A percentile compares a stretch with the other conserved stretches of the same genome.
phyloP scores from a whole-genome alignment of 306 rosid genomes.

The Vicia faba region DNA sequence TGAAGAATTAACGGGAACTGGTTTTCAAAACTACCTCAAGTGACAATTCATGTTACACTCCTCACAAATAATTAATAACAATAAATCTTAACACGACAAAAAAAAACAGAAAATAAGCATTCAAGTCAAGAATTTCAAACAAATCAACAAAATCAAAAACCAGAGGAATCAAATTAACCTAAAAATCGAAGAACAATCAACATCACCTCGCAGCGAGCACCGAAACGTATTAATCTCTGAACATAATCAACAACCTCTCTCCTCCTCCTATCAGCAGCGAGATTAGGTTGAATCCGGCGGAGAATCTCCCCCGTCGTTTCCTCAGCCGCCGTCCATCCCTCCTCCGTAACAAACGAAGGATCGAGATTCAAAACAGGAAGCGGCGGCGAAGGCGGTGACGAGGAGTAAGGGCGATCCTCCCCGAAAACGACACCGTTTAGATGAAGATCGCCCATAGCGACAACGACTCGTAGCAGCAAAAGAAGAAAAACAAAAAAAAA shows the following conservation, averaged over 20 bases:
- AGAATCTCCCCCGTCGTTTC: constrained; percentile 43
- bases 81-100: not conserved
- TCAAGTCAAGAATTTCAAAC: not conserved
- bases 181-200: constrained; percentile 1
- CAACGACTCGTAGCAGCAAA: not conserved
- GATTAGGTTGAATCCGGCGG: constrained; percentile 47
- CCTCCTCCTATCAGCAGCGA: constrained; percentile 47
- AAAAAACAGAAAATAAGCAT: constrained; percentile 15
- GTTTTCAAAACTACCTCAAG: not conserved
- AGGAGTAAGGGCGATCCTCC: constrained; percentile 52
- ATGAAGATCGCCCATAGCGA: constrained; percentile 56
- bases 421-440: constrained; percentile 44
- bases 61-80: not conserved
- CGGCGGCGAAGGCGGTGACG: constrained; percentile 51
- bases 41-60: not conserved
- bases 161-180: not conserved
- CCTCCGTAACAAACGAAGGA: constrained; percentile 39
- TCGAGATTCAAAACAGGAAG: constrained; percentile 42
- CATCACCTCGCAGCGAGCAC: constrained; percentile 52
- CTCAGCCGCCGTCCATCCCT: constrained; percentile 48
- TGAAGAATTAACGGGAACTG: not conserved
- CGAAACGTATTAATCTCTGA: constrained; percentile 42
- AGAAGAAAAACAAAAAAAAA: not conserved
- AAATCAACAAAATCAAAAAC: not conserved
- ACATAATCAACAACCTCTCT: constrained; percentile 52